phyloP scores from a whole-genome alignment of 2,329 filamentous ascomycete species.

The Cordyceps javanica region DNA sequence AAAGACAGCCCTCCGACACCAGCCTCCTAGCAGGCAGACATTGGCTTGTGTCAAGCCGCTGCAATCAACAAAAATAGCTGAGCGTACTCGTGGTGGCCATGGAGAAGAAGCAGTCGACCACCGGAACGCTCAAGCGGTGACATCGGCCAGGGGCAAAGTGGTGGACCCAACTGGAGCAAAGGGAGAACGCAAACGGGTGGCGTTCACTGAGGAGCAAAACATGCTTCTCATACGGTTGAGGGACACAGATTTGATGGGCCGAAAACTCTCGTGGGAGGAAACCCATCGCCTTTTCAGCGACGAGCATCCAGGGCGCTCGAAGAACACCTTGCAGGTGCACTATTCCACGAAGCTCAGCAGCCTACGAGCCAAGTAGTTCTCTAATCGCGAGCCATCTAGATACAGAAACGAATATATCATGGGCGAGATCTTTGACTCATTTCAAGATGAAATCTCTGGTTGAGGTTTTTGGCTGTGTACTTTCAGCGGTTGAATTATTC shows the following conservation, averaged over 20 bases:
- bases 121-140: no score
- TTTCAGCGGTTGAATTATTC: no score
- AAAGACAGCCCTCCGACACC: neutral
- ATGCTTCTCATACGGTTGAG: neutral
- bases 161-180: neutral
- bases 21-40: neutral
- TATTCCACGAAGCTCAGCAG: neutral
- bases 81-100: neutral
- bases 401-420: no score
- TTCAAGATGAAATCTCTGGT: no score
- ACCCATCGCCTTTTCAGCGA: neutral
- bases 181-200: neutral
- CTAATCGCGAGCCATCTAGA: no score
- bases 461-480: no score
- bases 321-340: neutral
- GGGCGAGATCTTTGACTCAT: no score
- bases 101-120: neutral
- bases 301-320: neutral
- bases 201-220: neutral
- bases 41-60: accelerated
- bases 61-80: neutral
- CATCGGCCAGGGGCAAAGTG: no score
- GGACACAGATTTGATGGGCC: no score
- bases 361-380: neutral
- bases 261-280: neutral